These are phyloP conservation scores for Fusarium sp. DNA, from an alignment of 2,329 filamentous ascomycete genomes.

Conservation along the genomic window DNA sequence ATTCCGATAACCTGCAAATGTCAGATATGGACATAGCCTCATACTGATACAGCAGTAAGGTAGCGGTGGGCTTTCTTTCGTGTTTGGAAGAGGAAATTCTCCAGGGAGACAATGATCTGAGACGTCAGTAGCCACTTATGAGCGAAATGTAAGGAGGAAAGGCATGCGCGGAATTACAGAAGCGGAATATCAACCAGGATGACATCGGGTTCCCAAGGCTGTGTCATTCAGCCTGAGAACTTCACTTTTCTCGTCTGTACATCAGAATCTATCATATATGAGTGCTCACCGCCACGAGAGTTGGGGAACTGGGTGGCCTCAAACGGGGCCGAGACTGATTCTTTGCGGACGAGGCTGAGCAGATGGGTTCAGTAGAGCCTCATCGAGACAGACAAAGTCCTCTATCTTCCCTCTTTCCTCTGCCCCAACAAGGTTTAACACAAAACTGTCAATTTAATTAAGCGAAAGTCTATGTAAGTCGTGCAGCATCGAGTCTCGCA, in stretches of 20 bases:
- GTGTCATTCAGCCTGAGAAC: not conserved
- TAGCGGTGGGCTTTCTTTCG: not conserved
- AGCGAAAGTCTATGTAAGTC: conserved; percentile 8
- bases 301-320: conserved; percentile 18
- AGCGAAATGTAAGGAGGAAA: not conserved
- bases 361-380: conserved; percentile 3
- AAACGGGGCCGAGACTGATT: not conserved
- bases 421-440: not conserved
- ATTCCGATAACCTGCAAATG: not conserved
- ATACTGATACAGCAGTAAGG: not conserved
- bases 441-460: not conserved
- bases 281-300: conserved; percentile 7
- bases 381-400: not conserved
- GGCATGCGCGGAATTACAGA: not conserved
- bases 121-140: not conserved
- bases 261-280: not conserved
- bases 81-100: not conserved
- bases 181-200: not conserved
- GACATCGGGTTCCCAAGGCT: not conserved
- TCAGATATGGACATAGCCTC: not conserved
- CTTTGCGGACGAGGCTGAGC: conserved; percentile 10
- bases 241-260: not conserved
- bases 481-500: conserved; percentile 12
- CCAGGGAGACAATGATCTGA: not conserved
- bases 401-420: not conserved